Base-by-base conservation (phyloP, 192 early-diverging fungal species). In the Coemansia sp. region DNA sequence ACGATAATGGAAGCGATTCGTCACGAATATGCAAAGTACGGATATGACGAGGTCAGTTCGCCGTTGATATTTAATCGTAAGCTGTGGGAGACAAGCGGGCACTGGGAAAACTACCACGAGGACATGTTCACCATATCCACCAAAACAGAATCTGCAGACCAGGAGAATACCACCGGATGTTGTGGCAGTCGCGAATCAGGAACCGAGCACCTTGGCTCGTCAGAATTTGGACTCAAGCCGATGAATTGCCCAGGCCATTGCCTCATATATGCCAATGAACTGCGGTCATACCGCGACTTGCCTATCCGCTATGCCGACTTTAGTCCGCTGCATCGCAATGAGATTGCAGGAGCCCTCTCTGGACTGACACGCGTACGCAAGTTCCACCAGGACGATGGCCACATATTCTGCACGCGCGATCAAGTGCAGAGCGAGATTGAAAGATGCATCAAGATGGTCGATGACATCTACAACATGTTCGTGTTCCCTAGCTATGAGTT, bases 241-340 rank as follows among this genome's bases (percentile, higher is more conserved):
- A 98, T 98, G 96, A 98, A 98, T 73, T 98, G 96, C 67, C 96
- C 96, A 3, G 95, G 95, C 3, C 96, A 98, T 74, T 98, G 96
- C 72, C 67, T 97, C 67, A 88, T 97, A 9, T 97, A 93, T 84
- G 91, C 88, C 50, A 90, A 87, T 69, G 85, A 87, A 16, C 87
- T 86, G 47, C 86, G 91, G 19, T 96, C 95, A 0, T 96, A 94
- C 61, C 84, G 88, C 43, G 96, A 98, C 68, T 77, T 98, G 56
- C 96, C 96, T 18, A 79, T 96, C 23, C 89, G 95, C 15, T 82
- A 91, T 44, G 94, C 94, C 7, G 96, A 98, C 69, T 98, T 98
- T 70, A 92, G 94, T 69, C 92, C 94, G 13, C 81, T 98, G 40
- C 96, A 98, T 67, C 84, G 95, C 70, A 98, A 98, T 65, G 96